Conservation (phyloP, 1,139 yeast species). For the Magnusiomyces clavatus region DNA sequence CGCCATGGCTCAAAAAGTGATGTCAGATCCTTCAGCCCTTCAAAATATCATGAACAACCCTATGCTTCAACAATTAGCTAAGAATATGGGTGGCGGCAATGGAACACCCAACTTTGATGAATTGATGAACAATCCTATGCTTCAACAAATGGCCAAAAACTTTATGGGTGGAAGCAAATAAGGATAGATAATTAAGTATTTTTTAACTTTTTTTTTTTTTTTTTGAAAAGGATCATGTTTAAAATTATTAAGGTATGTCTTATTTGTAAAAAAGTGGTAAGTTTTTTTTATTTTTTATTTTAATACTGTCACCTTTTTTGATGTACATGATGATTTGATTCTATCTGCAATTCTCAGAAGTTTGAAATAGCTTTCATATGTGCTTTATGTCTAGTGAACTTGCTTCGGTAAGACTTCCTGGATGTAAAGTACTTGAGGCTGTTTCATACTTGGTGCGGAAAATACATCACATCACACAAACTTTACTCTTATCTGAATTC, state of each 20-base stretch:
- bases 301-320: neutral
- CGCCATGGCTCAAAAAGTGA: slow-evolving; percentile 88
- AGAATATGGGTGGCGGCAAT: slow-evolving; percentile 18
- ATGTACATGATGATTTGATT: slow-evolving; percentile 4
- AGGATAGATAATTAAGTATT: too few species aligned
- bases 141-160: slow-evolving; percentile 49
- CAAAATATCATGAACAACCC: slow-evolving; percentile 76
- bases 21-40: slow-evolving; percentile 82
- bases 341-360: slow-evolving; percentile 6
- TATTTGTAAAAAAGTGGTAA: neutral
- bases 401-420: slow-evolving; percentile 4
- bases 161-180: slow-evolving; percentile 27
- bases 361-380: neutral
- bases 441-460: neutral
- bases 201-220: neutral
- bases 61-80: slow-evolving; percentile 16
- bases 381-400: neutral
- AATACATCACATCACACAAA: slow-evolving; percentile 6
- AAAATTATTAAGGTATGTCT: too few species aligned
- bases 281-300: neutral
- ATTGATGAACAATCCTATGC: slow-evolving; percentile 73
- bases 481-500: neutral
- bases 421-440: neutral
- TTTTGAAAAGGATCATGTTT: too few species aligned
- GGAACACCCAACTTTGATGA: slow-evolving; percentile 55